These are phyloP conservation scores for Leccinellum luteum DNA, from an alignment of 768 basidiomycete species.

Conservation along the genomic window DNA sequence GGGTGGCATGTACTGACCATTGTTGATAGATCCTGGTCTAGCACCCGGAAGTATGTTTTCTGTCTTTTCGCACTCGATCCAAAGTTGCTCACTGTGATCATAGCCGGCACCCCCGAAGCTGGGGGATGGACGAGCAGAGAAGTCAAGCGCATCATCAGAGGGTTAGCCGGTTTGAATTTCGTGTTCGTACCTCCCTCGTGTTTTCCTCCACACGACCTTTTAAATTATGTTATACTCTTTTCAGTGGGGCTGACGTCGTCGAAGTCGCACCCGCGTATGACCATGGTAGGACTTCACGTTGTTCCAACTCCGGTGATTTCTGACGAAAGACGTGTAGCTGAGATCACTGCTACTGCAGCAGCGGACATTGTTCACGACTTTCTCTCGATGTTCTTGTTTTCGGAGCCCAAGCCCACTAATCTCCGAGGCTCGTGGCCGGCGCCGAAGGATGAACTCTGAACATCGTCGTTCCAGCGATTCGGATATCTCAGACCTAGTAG, in stretches of 20 bases:
- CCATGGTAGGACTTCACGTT: constrained; percentile 16
- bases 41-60: constrained; percentile 71
- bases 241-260: constrained; percentile 24
- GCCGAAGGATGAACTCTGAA: constrained; percentile 23
- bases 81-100: neutral
- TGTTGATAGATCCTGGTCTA: constrained; percentile 60
- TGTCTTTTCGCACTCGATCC: neutral
- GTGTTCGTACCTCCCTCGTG: constrained; percentile 43
- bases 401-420: constrained; percentile 18
- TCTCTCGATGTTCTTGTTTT: constrained; percentile 37
- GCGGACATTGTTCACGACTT: constrained; percentile 48
- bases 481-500: neutral
- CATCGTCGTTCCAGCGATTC: neutral
- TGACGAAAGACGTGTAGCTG: constrained; percentile 21
- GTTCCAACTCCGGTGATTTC: neutral
- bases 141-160: constrained; percentile 76
- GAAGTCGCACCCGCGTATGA: constrained; percentile 29
- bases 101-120: constrained; percentile 81
- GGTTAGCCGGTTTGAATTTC: constrained; percentile 74
- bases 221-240: neutral
- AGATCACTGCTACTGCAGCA: constrained; percentile 43
- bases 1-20: neutral
- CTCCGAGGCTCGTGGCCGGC: constrained; percentile 4
- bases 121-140: constrained; percentile 86
- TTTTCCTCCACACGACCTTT: neutral